Conservation (phyloP, 768 basidiomycete species). For the Boletus insuetus region DNA sequence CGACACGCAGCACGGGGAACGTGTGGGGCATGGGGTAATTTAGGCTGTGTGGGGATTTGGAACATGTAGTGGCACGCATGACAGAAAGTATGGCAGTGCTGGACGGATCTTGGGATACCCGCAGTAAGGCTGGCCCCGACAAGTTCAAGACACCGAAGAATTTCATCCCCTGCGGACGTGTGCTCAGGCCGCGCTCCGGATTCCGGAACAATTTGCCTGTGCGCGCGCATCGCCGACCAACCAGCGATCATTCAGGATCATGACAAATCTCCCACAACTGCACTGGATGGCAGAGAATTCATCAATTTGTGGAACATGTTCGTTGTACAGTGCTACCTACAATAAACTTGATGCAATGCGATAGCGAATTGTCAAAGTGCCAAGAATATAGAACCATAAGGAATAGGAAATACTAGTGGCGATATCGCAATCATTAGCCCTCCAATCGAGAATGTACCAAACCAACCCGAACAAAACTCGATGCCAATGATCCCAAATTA, state of each 20-base stretch:
- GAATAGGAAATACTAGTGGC: slow-evolving; percentile 16
- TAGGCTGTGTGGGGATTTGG: slow-evolving; percentile 14
- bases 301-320: slow-evolving; percentile 13
- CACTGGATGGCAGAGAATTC: not conserved
- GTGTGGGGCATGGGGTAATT: slow-evolving; percentile 28
- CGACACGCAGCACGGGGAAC: slow-evolving; percentile 18
- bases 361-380: slow-evolving; percentile 26
- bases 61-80: slow-evolving; percentile 3
- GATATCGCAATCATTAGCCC: slow-evolving; percentile 32
- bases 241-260: not conserved
- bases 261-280: not conserved
- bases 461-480: slow-evolving; percentile 29
- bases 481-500: slow-evolving; percentile 28
- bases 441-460: slow-evolving; percentile 28
- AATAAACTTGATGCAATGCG: slow-evolving; percentile 28
- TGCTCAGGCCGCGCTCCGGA: too few species aligned
- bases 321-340: slow-evolving; percentile 30
- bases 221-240: slow-evolving; percentile 3
- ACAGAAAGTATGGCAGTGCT: slow-evolving; percentile 8
- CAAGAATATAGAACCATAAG: slow-evolving; percentile 31
- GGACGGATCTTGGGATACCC: slow-evolving; percentile 24
- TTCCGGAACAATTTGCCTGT: not conserved
- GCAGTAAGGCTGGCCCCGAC: not conserved
- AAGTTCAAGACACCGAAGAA: not conserved
- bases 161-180: not conserved